Conservation (phyloP, 192 early-diverging fungal species). For the Phycomyces nitens region DNA sequence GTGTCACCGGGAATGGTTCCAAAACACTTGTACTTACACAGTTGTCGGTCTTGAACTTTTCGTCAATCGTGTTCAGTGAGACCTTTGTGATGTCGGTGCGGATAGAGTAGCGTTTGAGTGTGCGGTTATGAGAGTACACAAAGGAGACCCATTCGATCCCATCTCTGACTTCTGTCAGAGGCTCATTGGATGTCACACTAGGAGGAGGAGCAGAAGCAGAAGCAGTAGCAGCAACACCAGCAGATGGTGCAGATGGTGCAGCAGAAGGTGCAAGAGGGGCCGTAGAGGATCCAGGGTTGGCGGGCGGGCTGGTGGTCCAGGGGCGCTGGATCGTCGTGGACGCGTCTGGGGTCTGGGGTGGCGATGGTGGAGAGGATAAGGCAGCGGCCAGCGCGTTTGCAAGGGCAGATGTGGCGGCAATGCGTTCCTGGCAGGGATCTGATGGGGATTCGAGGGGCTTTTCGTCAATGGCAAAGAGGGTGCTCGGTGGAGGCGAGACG, state of each 20-base stretch:
- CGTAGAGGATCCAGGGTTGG: too few relatives aligned
- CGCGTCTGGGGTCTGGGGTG: too few relatives aligned
- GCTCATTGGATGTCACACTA: conserved; percentile 27
- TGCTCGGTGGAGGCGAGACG: not conserved
- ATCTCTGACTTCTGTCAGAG: conserved; percentile 35
- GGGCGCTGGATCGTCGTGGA: too few relatives aligned
- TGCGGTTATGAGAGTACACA: conserved; percentile 65
- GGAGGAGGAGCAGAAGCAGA: conserved; percentile 7
- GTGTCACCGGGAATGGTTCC: not conserved
- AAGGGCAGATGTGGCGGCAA: too few relatives aligned
- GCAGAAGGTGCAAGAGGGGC: not conserved
- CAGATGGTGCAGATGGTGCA: not conserved
- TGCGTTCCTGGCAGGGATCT: not conserved
- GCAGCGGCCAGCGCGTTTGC: too few relatives aligned
- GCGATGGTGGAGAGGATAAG: not conserved
- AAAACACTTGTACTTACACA: conserved; percentile 51
- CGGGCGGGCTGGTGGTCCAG: too few relatives aligned
- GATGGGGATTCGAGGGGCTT: not conserved
- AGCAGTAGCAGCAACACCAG: not conserved
- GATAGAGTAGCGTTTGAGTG: conserved; percentile 55
- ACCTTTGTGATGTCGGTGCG: conserved; percentile 72
- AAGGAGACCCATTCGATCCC: conserved; percentile 69
- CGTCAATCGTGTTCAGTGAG: conserved; percentile 39
- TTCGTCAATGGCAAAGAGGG: not conserved
- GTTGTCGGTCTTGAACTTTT: conserved; percentile 66